These are phyloP conservation scores for Terfezia claveryi DNA, from an alignment of 495 filamentous ascomycete species.

Conservation along the genomic window DNA sequence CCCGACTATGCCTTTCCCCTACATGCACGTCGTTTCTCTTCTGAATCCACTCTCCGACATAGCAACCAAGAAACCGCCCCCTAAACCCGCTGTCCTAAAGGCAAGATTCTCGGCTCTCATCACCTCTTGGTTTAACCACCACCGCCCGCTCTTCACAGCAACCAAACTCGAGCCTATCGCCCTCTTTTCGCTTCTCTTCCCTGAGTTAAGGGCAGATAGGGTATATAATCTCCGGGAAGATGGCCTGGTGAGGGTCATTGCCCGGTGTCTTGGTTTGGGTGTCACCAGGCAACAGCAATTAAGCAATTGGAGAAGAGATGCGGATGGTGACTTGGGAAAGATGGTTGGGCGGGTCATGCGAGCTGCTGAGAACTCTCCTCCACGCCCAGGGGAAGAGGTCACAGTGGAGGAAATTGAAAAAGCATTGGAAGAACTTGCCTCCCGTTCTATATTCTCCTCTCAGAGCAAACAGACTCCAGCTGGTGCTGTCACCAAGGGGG, in stretches of 20 bases:
- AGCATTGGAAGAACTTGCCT: slow-evolving; percentile 39
- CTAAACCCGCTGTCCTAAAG: background rate
- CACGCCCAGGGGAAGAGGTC: slow-evolving; percentile 24
- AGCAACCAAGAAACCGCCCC: background rate
- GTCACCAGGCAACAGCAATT: slow-evolving; percentile 36
- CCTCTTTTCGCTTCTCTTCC: slow-evolving; percentile 50
- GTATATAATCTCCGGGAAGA: slow-evolving; percentile 44
- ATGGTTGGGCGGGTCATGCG: slow-evolving; percentile 47
- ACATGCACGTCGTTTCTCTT: background rate
- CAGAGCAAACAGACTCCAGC: slow-evolving; percentile 33
- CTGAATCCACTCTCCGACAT: background rate
- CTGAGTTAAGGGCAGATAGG: slow-evolving; percentile 50
- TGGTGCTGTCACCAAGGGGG: slow-evolving; percentile 18
- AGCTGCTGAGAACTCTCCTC: slow-evolving; percentile 33
- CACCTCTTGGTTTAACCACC: slow-evolving; percentile 7
- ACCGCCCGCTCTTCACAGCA: slow-evolving; percentile 3
- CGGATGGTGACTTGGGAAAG: slow-evolving; percentile 39
- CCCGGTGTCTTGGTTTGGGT: slow-evolving; percentile 39
- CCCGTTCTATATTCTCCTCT: slow-evolving; percentile 44
- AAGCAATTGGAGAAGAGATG: slow-evolving; percentile 34
- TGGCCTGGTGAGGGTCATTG: slow-evolving; percentile 39
- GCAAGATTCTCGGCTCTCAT: background rate
- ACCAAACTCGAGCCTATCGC: slow-evolving; percentile 26
- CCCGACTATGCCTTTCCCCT: background rate
- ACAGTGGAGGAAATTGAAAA: slow-evolving; percentile 56